Evolutionary conservation across 1,284 basidiomycete genomes (phyloP), one percentile per base, ranked within the genome.

Genomic region (Malassezia sp.): DNA sequence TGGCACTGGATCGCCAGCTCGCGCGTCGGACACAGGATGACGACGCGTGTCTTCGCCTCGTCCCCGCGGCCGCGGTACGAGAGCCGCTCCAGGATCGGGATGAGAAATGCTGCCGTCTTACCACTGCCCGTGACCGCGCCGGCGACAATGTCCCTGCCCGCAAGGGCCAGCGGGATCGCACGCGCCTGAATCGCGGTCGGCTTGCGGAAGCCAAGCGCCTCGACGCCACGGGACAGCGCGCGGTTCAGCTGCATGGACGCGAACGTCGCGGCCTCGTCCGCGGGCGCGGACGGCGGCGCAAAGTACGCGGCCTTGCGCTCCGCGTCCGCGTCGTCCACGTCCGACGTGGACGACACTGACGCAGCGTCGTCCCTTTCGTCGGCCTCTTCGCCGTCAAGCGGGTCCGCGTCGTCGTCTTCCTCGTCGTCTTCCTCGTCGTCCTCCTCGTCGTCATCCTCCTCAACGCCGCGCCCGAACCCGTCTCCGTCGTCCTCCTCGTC

Each of bases 81-180:
- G 23, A 76, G 57, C 11, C 59, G 61, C 53, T 91, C 84, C 52
- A 95, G 77, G 10, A 85, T 84, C 4, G 88, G 88, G 5, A 93
- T 77, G 42, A 95, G 78, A 75, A 91, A 95, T 0, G 81, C 85
- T 27, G 90, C 74, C 0, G 88, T 93, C 73, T 93, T 95, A 39
- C 88, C 88, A 0, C 88, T 90, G 33, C 89, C 87, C 0, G 89
- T 91, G 71, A 83, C 84, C n/a, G 88, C 85, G 61, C 83, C 80
- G 17, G 86, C 84, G 28, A 89, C 55, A 4, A 75, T 63, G 42
- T 75, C 75, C 26, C 62, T 59, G 31, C 71, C 70, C 0, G 60
- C 57, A 3, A 76, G 56, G 29, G 73, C 71, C 5, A 71, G 56
- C n/a, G 72, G 71, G 14, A 77, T 60, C 1, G 75, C 76, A 28